Evolutionary conservation across 2,329 filamentous ascomycete species (phyloP).

Genomic region (Neurospora crassa): DNA sequence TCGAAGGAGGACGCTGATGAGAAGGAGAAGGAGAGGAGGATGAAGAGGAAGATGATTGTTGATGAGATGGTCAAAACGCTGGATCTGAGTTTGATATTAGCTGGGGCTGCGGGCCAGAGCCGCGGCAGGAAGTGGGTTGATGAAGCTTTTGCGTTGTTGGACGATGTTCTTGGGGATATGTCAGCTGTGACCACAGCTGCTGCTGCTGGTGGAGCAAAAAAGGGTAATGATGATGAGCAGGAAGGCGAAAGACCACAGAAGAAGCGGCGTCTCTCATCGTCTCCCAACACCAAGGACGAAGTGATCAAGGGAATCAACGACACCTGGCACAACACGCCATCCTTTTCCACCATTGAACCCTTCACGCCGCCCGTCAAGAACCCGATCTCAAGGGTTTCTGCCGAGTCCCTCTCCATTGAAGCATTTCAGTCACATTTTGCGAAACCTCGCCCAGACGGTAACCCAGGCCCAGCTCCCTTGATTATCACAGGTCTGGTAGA

Average conservation of each 20-base stretch:
- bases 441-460: slow-evolving; percentile 26
- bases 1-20: neutral
- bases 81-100: slow-evolving; percentile 68
- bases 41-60: slow-evolving; percentile 26
- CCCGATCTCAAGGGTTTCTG: slow-evolving; percentile 31
- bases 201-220: slow-evolving; percentile 1
- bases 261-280: neutral
- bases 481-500: slow-evolving; percentile 57
- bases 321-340: slow-evolving; percentile 10
- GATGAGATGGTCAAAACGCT: slow-evolving; percentile 53
- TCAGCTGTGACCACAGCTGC: neutral
- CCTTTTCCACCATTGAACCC: slow-evolving; percentile 27
- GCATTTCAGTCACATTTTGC: slow-evolving; percentile 52
- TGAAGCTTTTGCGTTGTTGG: slow-evolving; percentile 35
- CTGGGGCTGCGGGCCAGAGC: slow-evolving; percentile 47
- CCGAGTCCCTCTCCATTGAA: slow-evolving; percentile 47
- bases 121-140: slow-evolving; percentile 45
- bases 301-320: slow-evolving; percentile 8
- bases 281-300: neutral
- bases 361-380: slow-evolving; percentile 33
- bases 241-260: slow-evolving; percentile 10
- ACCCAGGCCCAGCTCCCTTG: slow-evolving; percentile 45
- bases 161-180: slow-evolving; percentile 16
- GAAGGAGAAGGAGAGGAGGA: neutral
- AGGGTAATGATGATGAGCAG: neutral